phyloP scores from a whole-genome alignment of 495 filamentous ascomycete genomes.

The Pyrenopolyporus hunteri region DNA sequence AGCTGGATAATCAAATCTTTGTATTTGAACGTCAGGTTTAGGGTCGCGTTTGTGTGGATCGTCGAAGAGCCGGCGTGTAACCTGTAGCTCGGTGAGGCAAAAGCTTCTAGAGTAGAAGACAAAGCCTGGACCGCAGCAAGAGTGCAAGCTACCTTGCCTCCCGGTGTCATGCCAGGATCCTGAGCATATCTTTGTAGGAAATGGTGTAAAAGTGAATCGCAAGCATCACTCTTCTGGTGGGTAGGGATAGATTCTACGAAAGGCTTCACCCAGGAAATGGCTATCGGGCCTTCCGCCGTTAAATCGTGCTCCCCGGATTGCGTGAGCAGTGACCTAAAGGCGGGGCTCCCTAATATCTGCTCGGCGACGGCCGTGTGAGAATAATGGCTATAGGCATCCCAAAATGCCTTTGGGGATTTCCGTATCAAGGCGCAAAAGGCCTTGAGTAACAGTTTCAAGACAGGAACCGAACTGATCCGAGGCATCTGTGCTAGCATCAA shows the following conservation, averaged over 20 bases:
- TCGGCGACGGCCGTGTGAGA: constrained; percentile 76
- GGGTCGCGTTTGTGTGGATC: constrained; percentile 58
- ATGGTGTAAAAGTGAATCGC: constrained; percentile 70
- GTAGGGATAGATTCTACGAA: constrained; percentile 78
- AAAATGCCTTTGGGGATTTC: constrained; percentile 78
- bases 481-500: constrained; percentile 77
- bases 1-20: constrained; percentile 51
- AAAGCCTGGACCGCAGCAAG: constrained; percentile 55
- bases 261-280: constrained; percentile 70
- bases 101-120: constrained; percentile 52
- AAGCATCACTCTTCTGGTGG: constrained; percentile 72
- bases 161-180: constrained; percentile 41
- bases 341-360: constrained; percentile 73
- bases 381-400: constrained; percentile 82
- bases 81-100: constrained; percentile 45
- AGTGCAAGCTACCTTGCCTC: constrained; percentile 51
- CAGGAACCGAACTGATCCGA: constrained; percentile 58
- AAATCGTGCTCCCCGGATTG: constrained; percentile 61
- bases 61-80: constrained; percentile 55
- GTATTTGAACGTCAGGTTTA: constrained; percentile 57
- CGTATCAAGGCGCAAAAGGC: constrained; percentile 70
- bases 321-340: constrained; percentile 65
- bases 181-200: constrained; percentile 71
- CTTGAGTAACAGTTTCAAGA: constrained; percentile 66
- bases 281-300: constrained; percentile 60